Base-by-base conservation (phyloP, 1,284 basidiomycete species). In the Ceratobasidium sp. region DNA sequence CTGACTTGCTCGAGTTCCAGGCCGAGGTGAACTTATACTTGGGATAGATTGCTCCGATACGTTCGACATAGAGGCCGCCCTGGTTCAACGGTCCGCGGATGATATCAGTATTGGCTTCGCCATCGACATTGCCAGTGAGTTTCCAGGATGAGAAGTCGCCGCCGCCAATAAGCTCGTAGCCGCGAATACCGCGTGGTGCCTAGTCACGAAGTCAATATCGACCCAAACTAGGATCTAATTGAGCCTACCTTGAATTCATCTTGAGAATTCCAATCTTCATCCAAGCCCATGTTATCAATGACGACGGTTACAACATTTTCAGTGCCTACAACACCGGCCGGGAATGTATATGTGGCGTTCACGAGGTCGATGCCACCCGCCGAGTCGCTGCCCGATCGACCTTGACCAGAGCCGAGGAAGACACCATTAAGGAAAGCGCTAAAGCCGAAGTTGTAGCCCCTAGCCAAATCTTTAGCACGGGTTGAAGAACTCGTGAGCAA, bases 401-500 rank as follows among this genome's bases (percentile, higher is more conserved):
- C 80, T 72, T 81, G 78, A 22, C 77, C 79, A 6, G 80, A 81
- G 8, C 82, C 82, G 3, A 84, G 75, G 76, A 82, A 83, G 22
- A 77, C 75, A 0, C 75, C 76, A 73, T 84, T 84, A 32, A 84
- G 70, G 76, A 80, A 84, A 0, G 76, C 80, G n/a, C 79, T 80
- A 68, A 81, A 82, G 0, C 80, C 82, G 65, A 80, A 82, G 1
- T 79, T 81, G 72, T 77, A 80, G 15, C 82, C 82, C 13, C 82
- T 81, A 53, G 7, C 49, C 43, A 55, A 32, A 56, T 56, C 42
- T 55, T 31, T n/a, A 45, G 12, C 22, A 20, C 13, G 31, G 15
- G 15, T n/a, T n/a, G n/a, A n/a, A 22, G 65, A 54, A 56, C 15
- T 13, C 54, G 27, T 20, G 31, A 50, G 13, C 17, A 31, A 35